Base-by-base conservation (phyloP, 2,329 filamentous ascomycete species). In the Colletotrichum agaves region DNA sequence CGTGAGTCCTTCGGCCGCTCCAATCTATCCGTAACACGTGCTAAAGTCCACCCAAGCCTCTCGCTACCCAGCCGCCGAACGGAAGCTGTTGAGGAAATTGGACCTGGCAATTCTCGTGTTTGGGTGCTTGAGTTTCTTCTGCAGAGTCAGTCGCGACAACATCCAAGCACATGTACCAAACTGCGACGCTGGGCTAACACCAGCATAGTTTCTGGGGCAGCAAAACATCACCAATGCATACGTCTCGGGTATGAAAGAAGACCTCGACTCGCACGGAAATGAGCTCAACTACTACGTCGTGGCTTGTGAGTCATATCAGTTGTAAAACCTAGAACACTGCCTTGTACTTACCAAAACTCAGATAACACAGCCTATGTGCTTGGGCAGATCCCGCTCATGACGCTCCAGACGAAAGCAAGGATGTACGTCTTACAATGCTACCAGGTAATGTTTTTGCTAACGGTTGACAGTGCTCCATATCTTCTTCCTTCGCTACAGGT, bases 381-480 rank as follows among this genome's bases (percentile, higher is more conserved):
- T 41, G 72, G 62, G 59, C 74, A 75, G 47, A 72, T 76, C 8
- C 75, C 75, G 82, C 62, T 76, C 15, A 75, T 76, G 73, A 74
- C 73, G 0, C 63, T 75, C 4, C 73, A 75, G 37, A 75, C 73
- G 0, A 75, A 75, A 43, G 67, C 72, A 4, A 73, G 71, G 44
- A 63, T 75, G 73, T 74, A 63, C 7, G 69, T 53, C 8, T 15
- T 0, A 3, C 2, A 15, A 56, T 13, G 8, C n/a, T 21, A 27
- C 4, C 5, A 31, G 2, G 3, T 8, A 50, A 23, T 0, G 2
- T 3, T 27, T 6, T 52, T 55, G 15, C 59, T 71, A 5, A 71
- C 56, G 7, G 6, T 4, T 1, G 17, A 3, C 19, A 74, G 73
- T 23, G 73, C 72, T 3, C 69, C 71, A 0, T 74, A 72, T 7